Conservation (phyloP, 148 eudicot species). For the Camellia japonica region DNA sequence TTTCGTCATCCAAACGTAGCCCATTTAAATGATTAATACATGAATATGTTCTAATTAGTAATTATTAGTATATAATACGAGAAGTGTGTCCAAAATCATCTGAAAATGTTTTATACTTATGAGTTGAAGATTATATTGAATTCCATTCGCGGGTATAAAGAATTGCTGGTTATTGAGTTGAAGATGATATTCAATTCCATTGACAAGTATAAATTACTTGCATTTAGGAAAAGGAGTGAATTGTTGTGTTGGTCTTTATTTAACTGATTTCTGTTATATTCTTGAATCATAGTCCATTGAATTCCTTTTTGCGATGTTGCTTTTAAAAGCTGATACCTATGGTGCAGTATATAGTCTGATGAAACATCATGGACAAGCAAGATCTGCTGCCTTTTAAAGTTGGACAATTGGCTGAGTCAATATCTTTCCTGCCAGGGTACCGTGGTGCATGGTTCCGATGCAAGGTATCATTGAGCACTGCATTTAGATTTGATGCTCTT, state of each 20-base stretch:
- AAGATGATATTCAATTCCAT: too few species aligned
- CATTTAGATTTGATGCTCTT: not conserved
- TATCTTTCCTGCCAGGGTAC: slow-evolving; percentile 25
- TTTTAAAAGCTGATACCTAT: not conserved
- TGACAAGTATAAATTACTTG: not conserved
- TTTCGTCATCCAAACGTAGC: too few species aligned
- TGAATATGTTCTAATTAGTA: too few species aligned
- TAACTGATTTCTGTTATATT: not conserved
- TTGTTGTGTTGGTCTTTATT: not conserved
- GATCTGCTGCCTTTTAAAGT: slow-evolving; percentile 22
- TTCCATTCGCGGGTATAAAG: too few species aligned
- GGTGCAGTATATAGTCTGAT: not conserved
- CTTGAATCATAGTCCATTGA: not conserved
- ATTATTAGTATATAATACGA: too few species aligned
- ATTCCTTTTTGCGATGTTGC: not conserved
- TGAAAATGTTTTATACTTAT: too few species aligned
- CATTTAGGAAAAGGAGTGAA: not conserved
- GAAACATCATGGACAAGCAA: slow-evolving; percentile 14
- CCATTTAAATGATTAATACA: too few species aligned
- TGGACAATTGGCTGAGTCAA: slow-evolving; percentile 31
- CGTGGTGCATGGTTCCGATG: slow-evolving; percentile 45
- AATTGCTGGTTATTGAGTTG: too few species aligned
- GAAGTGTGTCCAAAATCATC: too few species aligned
- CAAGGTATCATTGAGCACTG: slow-evolving; percentile 16
- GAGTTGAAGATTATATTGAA: too few species aligned